Percentiles rank a stretch among this genome's conserved stretches.
Evolutionary conservation across 345 rosid species (phyloP).

Genomic region (Erysimum cheiranthoides): DNA sequence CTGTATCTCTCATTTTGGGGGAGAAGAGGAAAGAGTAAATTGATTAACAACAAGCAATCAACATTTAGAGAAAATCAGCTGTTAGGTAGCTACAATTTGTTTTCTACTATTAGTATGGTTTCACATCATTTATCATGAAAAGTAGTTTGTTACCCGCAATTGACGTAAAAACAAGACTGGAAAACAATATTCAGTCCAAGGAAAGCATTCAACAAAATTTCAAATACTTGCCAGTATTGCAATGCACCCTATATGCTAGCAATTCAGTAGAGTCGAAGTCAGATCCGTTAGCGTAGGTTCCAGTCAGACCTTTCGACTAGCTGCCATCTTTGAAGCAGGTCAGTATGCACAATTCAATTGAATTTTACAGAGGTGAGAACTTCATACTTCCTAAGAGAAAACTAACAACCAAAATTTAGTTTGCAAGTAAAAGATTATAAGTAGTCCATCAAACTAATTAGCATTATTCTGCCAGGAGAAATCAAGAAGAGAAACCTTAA

Average conservation of each 20-base stretch:
- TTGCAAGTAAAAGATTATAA: constrained; percentile 21
- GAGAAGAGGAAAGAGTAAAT: constrained; percentile 9
- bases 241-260: constrained; percentile 46
- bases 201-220: constrained; percentile 34
- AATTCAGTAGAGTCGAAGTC: constrained; percentile 45
- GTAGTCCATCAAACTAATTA: constrained; percentile 19
- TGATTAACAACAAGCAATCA: constrained; percentile 25
- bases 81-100: constrained; percentile 24
- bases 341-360: constrained; percentile 39
- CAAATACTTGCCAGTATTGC: constrained; percentile 48
- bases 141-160: constrained; percentile 5
- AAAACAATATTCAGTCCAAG: constrained; percentile 29
- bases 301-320: constrained; percentile 47
- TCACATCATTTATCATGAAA: constrained; percentile 21
- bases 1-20: constrained; percentile 11
- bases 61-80: constrained; percentile 27
- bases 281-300: constrained; percentile 45
- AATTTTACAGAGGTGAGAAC: constrained; percentile 41
- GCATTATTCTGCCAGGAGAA: constrained; percentile 18
- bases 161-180: constrained; percentile 18
- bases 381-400: constrained; percentile 38
- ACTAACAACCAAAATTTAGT: constrained; percentile 42
- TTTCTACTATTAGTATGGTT: constrained; percentile 20
- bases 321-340: constrained; percentile 49
- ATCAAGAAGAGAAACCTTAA: constrained; percentile 16